Base-by-base conservation (phyloP, 768 basidiomycete genomes). In the Mycena alexandri region DNA sequence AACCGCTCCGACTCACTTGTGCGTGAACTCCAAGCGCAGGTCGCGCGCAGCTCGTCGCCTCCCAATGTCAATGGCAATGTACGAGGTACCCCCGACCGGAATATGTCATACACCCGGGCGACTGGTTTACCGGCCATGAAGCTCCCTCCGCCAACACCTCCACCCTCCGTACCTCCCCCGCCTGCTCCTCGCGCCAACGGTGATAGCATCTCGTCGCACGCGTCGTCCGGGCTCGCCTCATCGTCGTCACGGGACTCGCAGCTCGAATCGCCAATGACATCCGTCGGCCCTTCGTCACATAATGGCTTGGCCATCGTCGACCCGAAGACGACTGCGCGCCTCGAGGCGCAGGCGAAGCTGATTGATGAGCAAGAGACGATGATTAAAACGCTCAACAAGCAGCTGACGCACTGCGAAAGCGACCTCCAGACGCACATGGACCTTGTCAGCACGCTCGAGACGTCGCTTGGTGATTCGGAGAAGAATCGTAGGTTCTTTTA, bases 381-480 rank as follows among this genome's bases (percentile, higher is more conserved):
- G 92, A 94, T 97, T 81, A 93, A 94, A 79, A 95, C 93, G 24
- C 86, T 98, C 68, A 96, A 95, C 79, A 96, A 97, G 78, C 95
- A 96, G 78, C 77, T 98, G 53, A 90, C 89, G n/a, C 95, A 97
- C 77, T 96, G 94, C 75, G 96, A 98, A 80, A 88, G 86, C 68
- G 95, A 98, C 78, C 83, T 96, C 69, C 93, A 96, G 72, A 90
- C 93, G 29, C 94, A 96, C 74, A 94, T 95, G 87, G 94, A 97
- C 76, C 87, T 95, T 59, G 94, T 95, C 68, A 86, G 82, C 68
- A 93, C 91, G 12, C 84, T 97, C 25, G 94, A 97, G 80, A 87
- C 90, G 48, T 94, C 93, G 8, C 84, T 97, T 16, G 92, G 92
- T 55, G 95, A 97, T 73, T 93, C 94, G 22, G 96, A 97, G 82